phyloP scores from a whole-genome alignment of 2,329 filamentous ascomycete species.

The Sclerotinia spermophila region DNA sequence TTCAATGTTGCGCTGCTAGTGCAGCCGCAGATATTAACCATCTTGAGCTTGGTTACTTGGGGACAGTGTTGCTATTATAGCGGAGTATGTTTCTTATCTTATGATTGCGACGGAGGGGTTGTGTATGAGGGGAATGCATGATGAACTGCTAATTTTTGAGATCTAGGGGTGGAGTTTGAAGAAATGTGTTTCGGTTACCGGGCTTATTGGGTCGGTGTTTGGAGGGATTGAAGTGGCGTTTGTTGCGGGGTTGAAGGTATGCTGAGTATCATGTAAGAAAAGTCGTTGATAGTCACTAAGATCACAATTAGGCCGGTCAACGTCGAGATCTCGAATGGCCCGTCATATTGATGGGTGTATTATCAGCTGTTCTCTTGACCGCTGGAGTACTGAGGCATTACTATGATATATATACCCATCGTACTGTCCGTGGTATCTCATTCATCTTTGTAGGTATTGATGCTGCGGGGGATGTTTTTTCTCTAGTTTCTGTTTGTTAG shows the following conservation, averaged over 20 bases:
- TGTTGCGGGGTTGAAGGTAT: conserved; percentile 49
- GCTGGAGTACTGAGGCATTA: conserved; percentile 66
- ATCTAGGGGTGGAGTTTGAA: conserved; percentile 49
- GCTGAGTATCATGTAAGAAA: background rate
- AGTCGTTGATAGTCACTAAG: background rate
- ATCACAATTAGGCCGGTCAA: conserved; percentile 31
- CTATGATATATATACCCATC: conserved; percentile 63
- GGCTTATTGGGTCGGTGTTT: conserved; percentile 53
- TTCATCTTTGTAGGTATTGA: conserved; percentile 70
- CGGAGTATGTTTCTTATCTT: conserved; percentile 39
- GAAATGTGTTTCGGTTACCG: conserved; percentile 47
- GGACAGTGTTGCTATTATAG: conserved; percentile 41
- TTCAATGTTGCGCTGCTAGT: conserved; percentile 37
- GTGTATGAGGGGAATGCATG: no score
- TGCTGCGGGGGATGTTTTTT: conserved; percentile 65
- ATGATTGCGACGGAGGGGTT: background rate
- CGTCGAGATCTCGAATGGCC: conserved; percentile 55
- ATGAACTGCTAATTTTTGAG: background rate
- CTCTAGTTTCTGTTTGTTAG: conserved; percentile 55
- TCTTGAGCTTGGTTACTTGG: conserved; percentile 38
- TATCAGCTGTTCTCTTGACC: conserved; percentile 60
- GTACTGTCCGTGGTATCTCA: conserved; percentile 66
- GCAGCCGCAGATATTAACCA: conserved; percentile 37
- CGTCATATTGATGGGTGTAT: conserved; percentile 60
- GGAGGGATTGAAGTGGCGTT: conserved; percentile 56